These are phyloP conservation scores for Boletus subparvulus DNA, from an alignment of 768 basidiomycete genomes.

Conservation along the genomic window DNA sequence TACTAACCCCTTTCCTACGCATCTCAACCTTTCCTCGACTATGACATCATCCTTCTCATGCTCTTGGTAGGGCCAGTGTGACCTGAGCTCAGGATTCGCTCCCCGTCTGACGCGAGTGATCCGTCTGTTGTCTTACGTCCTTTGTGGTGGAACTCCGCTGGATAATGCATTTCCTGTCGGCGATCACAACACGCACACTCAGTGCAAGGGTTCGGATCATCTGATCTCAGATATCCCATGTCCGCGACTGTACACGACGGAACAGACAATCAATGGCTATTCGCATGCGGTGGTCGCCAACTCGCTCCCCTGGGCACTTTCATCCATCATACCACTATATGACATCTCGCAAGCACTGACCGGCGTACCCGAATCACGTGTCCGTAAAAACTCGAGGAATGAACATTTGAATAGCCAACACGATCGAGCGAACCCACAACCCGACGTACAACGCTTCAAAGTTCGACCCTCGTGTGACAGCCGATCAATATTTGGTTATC, in stretches of 20 bases:
- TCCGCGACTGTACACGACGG: conserved; percentile 1
- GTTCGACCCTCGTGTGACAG: neutral
- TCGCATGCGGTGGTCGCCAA: neutral
- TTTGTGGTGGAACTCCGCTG: neutral
- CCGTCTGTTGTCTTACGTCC: conserved; percentile 13
- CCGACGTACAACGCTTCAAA: neutral
- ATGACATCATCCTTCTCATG: conserved; percentile 3
- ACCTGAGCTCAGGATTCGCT: neutral
- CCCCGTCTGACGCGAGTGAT: neutral
- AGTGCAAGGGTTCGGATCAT: conserved; percentile 1
- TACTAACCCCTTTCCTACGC: neutral
- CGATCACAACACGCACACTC: conserved; percentile 21
- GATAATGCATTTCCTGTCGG: conserved; percentile 8
- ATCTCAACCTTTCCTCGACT: neutral
- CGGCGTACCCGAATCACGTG: neutral
- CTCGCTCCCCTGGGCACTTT: neutral
- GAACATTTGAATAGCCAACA: neutral
- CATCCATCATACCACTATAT: neutral
- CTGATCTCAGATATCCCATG: conserved; percentile 7
- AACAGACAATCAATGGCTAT: conserved; percentile 1
- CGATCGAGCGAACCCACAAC: conserved; percentile 3
- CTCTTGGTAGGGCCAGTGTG: neutral
- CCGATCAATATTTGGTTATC: neutral
- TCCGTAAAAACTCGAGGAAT: neutral
- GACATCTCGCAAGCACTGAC: neutral